Conservation (phyloP, 306 rosid genomes). For the Luffa acutangula region DNA sequence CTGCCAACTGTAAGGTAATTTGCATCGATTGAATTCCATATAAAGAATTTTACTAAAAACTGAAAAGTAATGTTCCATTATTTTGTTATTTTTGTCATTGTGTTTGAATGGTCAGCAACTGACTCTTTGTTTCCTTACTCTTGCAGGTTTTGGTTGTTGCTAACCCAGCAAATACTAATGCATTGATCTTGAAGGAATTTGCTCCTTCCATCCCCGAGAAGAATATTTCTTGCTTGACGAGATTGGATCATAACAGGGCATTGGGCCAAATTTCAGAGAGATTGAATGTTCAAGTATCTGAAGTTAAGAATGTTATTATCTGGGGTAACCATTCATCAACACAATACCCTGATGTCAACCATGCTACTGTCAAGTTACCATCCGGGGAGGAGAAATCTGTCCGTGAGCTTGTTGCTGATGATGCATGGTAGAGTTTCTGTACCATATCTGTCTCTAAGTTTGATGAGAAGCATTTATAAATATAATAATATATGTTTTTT, state of each 20-base stretch:
- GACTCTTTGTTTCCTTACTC: constrained; percentile 1
- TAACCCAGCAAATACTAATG: constrained; percentile 97
- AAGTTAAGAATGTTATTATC: constrained; percentile 81
- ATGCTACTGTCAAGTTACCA: constrained; percentile 72
- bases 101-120: neutral
- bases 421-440: constrained; percentile 51
- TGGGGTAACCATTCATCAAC: constrained; percentile 99
- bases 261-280: constrained; percentile 95
- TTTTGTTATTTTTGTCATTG: neutral
- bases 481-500: neutral
- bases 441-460: neutral
- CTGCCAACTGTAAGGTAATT: constrained; percentile 87
- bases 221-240: constrained; percentile 78
- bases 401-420: constrained; percentile 70
- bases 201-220: constrained; percentile 95
- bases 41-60: neutral
- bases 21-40: neutral
- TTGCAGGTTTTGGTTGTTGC: constrained; percentile 96
- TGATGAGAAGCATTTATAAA: neutral
- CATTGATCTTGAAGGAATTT: constrained; percentile 90
- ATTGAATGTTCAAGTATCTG: constrained; percentile 67
- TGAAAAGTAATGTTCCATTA: neutral
- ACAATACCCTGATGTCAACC: constrained; percentile 96
- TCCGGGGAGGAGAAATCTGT: constrained; percentile 72
- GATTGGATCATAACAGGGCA: constrained; percentile 96